These are phyloP conservation scores for Karstenula rhodostoma DNA, from an alignment of 2,329 filamentous ascomycete genomes.

Conservation along the genomic window DNA sequence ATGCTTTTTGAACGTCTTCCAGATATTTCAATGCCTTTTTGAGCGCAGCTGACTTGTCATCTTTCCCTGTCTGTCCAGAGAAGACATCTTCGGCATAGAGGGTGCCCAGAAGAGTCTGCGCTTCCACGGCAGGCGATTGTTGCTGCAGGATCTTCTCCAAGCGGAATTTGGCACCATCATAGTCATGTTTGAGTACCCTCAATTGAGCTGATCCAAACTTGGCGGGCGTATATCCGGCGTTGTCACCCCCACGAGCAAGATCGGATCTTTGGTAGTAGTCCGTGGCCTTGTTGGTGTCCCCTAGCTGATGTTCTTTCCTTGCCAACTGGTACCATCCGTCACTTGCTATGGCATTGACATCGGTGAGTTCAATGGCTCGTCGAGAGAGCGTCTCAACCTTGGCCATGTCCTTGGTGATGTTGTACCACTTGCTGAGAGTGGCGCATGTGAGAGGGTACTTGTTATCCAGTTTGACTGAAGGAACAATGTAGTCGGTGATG, in stretches of 20 bases:
- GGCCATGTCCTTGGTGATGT: slow-evolving; percentile 79
- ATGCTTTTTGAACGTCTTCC: slow-evolving; percentile 83
- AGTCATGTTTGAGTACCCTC: slow-evolving; percentile 81
- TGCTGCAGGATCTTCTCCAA: slow-evolving; percentile 94
- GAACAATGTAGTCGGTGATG: slow-evolving; percentile 93
- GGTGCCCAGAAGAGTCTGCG: slow-evolving; percentile 89
- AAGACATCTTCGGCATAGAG: slow-evolving; percentile 96
- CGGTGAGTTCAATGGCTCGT: slow-evolving; percentile 93
- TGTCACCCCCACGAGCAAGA: slow-evolving; percentile 88
- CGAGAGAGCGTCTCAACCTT: slow-evolving; percentile 88
- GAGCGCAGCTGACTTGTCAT: slow-evolving; percentile 84
- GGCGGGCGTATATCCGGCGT: slow-evolving; percentile 88
- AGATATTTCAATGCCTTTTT: slow-evolving; percentile 88
- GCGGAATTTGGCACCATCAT: slow-evolving; percentile 89
- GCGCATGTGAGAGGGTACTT: slow-evolving; percentile 88
- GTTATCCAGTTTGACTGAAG: slow-evolving; percentile 92
- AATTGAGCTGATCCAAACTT: slow-evolving; percentile 95
- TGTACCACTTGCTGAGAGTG: slow-evolving; percentile 89
- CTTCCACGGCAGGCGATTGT: slow-evolving; percentile 79
- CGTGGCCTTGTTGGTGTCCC: slow-evolving; percentile 75
- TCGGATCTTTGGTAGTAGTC: slow-evolving; percentile 92
- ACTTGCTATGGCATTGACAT: slow-evolving; percentile 94
- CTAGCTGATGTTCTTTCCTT: slow-evolving; percentile 85
- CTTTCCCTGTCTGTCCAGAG: slow-evolving; percentile 73
- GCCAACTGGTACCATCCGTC: slow-evolving; percentile 97